Evolutionary conservation across 495 filamentous ascomycete genomes (phyloP).

Genomic region (Penicillium odoratum): DNA sequence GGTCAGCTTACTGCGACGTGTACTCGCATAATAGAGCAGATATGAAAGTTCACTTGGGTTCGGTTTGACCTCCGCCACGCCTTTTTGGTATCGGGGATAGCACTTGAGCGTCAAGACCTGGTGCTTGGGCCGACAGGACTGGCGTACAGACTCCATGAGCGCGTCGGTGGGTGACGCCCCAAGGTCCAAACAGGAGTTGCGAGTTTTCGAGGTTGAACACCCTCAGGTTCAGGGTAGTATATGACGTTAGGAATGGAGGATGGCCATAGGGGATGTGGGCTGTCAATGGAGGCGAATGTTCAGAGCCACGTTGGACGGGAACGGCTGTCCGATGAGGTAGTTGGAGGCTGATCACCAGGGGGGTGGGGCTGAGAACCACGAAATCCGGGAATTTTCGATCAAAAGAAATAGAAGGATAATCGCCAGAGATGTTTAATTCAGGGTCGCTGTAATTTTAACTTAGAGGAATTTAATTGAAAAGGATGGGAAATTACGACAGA

Average conservation of each 20-base stretch:
- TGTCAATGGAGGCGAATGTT: conserved; percentile 12
- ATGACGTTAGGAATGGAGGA: conserved; percentile 2
- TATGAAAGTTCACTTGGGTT: conserved; percentile 95
- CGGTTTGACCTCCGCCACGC: conserved; percentile 83
- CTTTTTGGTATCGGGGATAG: conserved; percentile 87
- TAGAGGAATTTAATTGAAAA: background rate
- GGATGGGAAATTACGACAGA: background rate
- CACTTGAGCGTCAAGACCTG: conserved; percentile 91
- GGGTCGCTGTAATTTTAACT: too few species aligned
- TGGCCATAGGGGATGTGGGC: conserved; percentile 17
- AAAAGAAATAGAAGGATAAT: background rate
- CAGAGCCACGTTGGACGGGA: conserved; percentile 23
- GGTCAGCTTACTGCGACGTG: conserved; percentile 87
- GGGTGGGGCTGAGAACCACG: conserved; percentile 19
- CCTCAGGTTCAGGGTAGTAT: background rate
- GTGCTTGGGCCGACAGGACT: conserved; percentile 79
- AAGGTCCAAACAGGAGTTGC: conserved; percentile 5
- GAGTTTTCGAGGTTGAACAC: background rate
- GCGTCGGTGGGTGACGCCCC: conserved; percentile 13
- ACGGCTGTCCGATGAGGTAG: conserved; percentile 33
- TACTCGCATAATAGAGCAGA: conserved; percentile 91
- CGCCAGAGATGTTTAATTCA: too few species aligned
- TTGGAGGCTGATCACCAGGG: conserved; percentile 32
- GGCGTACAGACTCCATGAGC: conserved; percentile 60
- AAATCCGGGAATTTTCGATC: background rate